Base-by-base conservation (phyloP, 202 grass and related monocot species). In the Hordeum pubiflorum region DNA sequence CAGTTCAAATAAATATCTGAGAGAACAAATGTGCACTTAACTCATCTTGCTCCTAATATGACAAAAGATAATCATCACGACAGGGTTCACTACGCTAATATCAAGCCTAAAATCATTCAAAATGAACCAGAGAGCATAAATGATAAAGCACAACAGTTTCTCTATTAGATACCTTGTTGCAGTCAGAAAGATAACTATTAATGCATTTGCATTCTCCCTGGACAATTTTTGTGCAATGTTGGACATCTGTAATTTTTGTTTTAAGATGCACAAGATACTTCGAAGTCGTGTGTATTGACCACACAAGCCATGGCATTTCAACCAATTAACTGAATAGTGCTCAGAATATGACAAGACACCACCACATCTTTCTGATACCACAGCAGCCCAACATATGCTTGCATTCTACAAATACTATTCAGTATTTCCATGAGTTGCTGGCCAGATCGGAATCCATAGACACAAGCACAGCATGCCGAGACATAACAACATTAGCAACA, bases 1-100 rank as follows among this genome's bases (percentile, higher is more conserved):
- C 59, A 48, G 15, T 74, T 72, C 32, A 82, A 87, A 43, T 7
- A 54, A 70, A 76, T 18, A 4, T 6, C 10, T 70, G 24, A 84
- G 62, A 43, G 14, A 70, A 21, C 32, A 55, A 36, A 79, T 12
- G 23, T 37, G 24, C 2, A 23, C 10, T 52, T 26, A 56, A 76
- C 34, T 68, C 22, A 68, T 7, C 34, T 4, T 22, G 64, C 34
- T 71, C 11, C 37, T 44, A 85, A 27, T 48, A 33, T 20, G 46
- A 26, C 0, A 77, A 80, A 69, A 69, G 1, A n/a, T 7, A 69
- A 0, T 9, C 2, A 18, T 0, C 9, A 6, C 37, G 69, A 14
- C 4, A 75, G 33, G 14, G 40, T 8, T 27, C 2, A 1, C 9
- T 33, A 23, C 9, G 34, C 7, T 62, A 76, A 59, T 11, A 56